phyloP scores from a whole-genome alignment of 108 stramenopile species.

The Bacterosira constricta region DNA sequence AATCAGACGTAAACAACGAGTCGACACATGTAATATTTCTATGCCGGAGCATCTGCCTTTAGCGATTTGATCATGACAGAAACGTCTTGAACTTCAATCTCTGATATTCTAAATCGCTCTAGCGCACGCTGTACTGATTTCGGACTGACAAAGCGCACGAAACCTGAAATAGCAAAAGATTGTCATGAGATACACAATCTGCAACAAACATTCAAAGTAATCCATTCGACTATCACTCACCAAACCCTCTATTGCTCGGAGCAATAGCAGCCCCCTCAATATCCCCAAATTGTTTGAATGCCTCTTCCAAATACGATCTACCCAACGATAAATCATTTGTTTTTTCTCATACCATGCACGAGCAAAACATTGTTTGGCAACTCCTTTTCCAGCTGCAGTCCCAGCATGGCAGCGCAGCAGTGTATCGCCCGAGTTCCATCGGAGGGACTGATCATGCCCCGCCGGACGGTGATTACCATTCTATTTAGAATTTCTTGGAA shows the following conservation, averaged over 20 bases:
- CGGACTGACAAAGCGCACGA: slow-evolving; percentile 71
- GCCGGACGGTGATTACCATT: slow-evolving; percentile 74
- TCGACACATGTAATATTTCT: too few species aligned
- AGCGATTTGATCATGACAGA: slow-evolving; percentile 71
- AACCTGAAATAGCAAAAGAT: slow-evolving; percentile 33
- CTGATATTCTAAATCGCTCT: slow-evolving; percentile 54
- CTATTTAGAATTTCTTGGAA: slow-evolving; percentile 76
- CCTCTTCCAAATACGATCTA: slow-evolving; percentile 47
- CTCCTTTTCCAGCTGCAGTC: slow-evolving; percentile 67
- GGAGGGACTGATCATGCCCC: slow-evolving; percentile 58
- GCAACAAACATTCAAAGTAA: background rate
- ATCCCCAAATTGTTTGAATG: slow-evolving; percentile 75
- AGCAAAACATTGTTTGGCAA: slow-evolving; percentile 68
- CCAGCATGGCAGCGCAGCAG: slow-evolving; percentile 75
- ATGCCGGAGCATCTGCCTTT: slow-evolving; percentile 38
- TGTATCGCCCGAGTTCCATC: slow-evolving; percentile 81
- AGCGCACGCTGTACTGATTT: slow-evolving; percentile 72
- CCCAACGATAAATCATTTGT: slow-evolving; percentile 45
- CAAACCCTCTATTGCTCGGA: slow-evolving; percentile 76
- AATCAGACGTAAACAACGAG: too few species aligned
- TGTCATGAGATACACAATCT: background rate
- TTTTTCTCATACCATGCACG: slow-evolving; percentile 79
- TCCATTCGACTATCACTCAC: slow-evolving; percentile 9
- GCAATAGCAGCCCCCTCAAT: slow-evolving; percentile 75
- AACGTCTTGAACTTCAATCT: slow-evolving; percentile 87